Evolutionary conservation across 177 flowering plant species (phyloP), one percentile per base, ranked within the genome.

Genomic region (Tripterygium wilfordii): DNA sequence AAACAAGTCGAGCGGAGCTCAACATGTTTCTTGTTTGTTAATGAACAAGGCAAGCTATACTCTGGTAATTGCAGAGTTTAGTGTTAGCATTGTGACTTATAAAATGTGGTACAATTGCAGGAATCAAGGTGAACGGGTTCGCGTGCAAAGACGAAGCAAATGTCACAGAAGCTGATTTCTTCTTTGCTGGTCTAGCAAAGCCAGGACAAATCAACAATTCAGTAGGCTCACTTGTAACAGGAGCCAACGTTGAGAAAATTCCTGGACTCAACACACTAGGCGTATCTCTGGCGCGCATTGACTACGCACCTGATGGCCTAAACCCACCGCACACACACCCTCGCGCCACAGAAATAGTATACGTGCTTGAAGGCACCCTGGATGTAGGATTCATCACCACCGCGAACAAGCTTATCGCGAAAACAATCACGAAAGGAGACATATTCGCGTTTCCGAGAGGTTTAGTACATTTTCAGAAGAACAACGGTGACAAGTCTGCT

Each of bases 251-350:
- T 8, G 4, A 19, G 5, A 19, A 4, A 22, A 19, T 40, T 12
- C 43, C 43, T 4, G 43, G 43, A 9, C 43, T 40, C 2, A 40
- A 40, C 10, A 40, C 43, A 19, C 25, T 40, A 2, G 43, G 43
- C 2, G 43, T 40, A 1, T 19, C 43, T 6, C 13, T 40, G 1
- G 2, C 24, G 1, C 43, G 43, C 24, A 19, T 40, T 1, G 43
- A 40, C 43, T 40, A 19, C 16, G 26, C 10, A 2, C 43, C 43
- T 4, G 43, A 25, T 8, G 43, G 43, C 12, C 4, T 40, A 1
- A 40, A 40, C 43, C 43, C 43, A 12, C 43, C 43, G 4, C 43
- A 40, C 37, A n/a, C 10, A n/a, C n/a, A n/a, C n/a, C n/a, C n/a
- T n/a, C n/a, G n/a, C n/a, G n/a, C n/a, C n/a, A n/a, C n/a, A n/a